Evolutionary conservation across 441 rosid species (phyloP), one percentile per base, ranked within the genome.

Genomic region (Macaranga tanarius): DNA sequence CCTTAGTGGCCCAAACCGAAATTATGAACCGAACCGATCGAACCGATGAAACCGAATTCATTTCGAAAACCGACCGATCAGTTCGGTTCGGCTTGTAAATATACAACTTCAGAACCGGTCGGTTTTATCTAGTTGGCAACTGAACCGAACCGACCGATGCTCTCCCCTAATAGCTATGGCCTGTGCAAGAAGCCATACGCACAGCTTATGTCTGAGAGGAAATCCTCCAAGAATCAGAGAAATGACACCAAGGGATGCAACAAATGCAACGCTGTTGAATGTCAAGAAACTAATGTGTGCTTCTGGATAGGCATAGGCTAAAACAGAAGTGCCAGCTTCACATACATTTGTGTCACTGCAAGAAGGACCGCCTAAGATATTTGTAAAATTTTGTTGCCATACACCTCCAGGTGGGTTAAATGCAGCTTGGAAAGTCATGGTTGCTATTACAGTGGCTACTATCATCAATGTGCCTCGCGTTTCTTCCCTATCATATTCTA

Each of bases 361-460:
- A 3, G 0, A 22, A 5, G 6, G 0, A 2, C 76, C 34, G 10
- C 13, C 23, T 6, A 0, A 10, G 5, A 0, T 11, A 0, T 58
- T n/a, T n/a, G 42, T 4, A 2, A 12, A 61, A 31, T 59, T 16
- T 10, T 64, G 77, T 26, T 73, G 71, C 88, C 83, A 85, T 0
- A 75, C 78, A 1, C 88, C 85, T 55, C 86, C 50, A 10, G 61
- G 84, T 44, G 85, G 87, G 65, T 5, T 84, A 11, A 81, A 74
- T 66, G 78, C 76, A 44, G 75, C 80, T 48, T 80, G 85, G 20
- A 80, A 71, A 59, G 47, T 79, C 81, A 84, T 79, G 72, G 80
- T 72, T 38, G 87, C 87, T 26, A 84, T 81, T 45, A 84, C 80
- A 1, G 82, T 79, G 0, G 87, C 84, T 7, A 78, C 77, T 57